These are phyloP conservation scores for Erysimum cheiranthoides DNA, from an alignment of 345 rosid species.

Conservation along the genomic window DNA sequence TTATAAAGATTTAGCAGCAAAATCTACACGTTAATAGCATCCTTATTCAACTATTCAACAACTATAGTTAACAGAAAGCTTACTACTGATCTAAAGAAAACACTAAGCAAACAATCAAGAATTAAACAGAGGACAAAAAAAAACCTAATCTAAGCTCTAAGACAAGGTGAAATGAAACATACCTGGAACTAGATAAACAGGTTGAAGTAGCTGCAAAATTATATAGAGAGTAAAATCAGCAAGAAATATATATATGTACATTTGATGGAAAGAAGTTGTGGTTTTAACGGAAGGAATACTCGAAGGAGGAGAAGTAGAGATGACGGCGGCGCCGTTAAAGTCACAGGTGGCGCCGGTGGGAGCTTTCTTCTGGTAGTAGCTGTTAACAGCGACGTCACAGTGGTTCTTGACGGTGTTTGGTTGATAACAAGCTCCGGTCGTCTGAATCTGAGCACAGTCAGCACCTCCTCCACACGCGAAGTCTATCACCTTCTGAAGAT, in stretches of 20 bases:
- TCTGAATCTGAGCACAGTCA: constrained; percentile 61
- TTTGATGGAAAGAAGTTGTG: not conserved
- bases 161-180: constrained; percentile 23
- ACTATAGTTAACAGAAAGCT: not conserved
- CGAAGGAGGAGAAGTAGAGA: constrained; percentile 37
- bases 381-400: constrained; percentile 50
- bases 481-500: constrained; percentile 74
- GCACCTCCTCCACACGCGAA: constrained; percentile 95
- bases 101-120: constrained; percentile 5
- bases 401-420: constrained; percentile 69
- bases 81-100: constrained; percentile 20
- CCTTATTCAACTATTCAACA: not conserved
- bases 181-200: constrained; percentile 45
- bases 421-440: constrained; percentile 74
- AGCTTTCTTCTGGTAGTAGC: constrained; percentile 43
- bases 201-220: constrained; percentile 44
- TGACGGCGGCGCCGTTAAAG: constrained; percentile 41
- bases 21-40: not conserved
- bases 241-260: not conserved
- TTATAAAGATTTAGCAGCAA: too few species aligned
- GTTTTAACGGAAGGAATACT: constrained; percentile 18
- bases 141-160: constrained; percentile 4
- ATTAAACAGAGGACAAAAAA: not conserved
- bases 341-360: constrained; percentile 45
- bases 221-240: not conserved